These are phyloP conservation scores for Schwanniomyces pseudopolymorphus DNA, from an alignment of 805 yeast species.

Conservation along the genomic window DNA sequence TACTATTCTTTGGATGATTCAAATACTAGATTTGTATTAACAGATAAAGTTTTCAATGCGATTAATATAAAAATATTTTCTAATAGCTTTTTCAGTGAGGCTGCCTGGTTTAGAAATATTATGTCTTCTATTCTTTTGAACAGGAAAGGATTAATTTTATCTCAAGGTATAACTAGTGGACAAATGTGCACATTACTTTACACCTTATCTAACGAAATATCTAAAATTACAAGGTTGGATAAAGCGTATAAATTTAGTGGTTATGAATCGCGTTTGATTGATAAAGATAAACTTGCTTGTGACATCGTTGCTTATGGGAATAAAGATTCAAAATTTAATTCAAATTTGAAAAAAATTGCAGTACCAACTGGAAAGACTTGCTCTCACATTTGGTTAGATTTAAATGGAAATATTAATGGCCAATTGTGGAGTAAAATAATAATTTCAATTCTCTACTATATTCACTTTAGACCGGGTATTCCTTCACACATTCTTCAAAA, in stretches of 20 bases:
- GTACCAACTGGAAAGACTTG: slow-evolving; percentile 64
- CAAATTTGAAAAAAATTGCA: slow-evolving; percentile 20
- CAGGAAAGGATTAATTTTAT: slow-evolving; percentile 53
- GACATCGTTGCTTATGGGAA: slow-evolving; percentile 50
- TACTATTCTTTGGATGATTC: slow-evolving; percentile 39
- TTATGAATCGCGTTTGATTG: slow-evolving; percentile 75
- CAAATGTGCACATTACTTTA: slow-evolving; percentile 64
- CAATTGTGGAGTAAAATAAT: slow-evolving; percentile 61
- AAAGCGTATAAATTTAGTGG: slow-evolving; percentile 53
- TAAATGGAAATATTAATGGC: slow-evolving; percentile 58
- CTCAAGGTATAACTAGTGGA: slow-evolving; percentile 59
- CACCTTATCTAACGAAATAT: slow-evolving; percentile 41
- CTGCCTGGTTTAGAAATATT: slow-evolving; percentile 45
- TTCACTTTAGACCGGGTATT: slow-evolving; percentile 39
- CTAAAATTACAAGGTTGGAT: slow-evolving; percentile 55
- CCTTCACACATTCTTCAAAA: slow-evolving; percentile 18
- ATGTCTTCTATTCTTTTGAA: slow-evolving; percentile 41
- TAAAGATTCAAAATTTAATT: slow-evolving; percentile 8
- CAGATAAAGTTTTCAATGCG: slow-evolving; percentile 50
- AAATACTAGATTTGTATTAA: slow-evolving; percentile 51
- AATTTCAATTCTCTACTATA: slow-evolving; percentile 39
- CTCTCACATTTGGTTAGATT: slow-evolving; percentile 70
- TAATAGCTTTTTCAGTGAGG: slow-evolving; percentile 40
- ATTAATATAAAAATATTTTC: slow-evolving; percentile 38
- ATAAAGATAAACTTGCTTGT: slow-evolving; percentile 63